Base-by-base conservation (phyloP, 2,329 filamentous ascomycete species). In the Scorias spongiosa region DNA sequence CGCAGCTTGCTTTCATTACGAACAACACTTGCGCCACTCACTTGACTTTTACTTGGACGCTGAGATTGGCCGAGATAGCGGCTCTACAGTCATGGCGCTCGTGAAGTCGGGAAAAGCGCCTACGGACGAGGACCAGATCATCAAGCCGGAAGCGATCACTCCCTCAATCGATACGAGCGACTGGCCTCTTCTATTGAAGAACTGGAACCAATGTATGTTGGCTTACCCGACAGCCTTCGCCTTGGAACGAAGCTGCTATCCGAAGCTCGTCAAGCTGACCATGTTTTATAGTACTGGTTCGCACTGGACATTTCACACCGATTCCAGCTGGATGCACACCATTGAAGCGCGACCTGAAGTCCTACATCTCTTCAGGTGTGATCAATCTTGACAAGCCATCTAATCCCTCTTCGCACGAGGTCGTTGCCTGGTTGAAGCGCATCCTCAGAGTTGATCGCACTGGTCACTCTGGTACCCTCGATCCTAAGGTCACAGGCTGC, bases 301-400 rank as follows among this genome's bases (percentile, higher is more conserved):
- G 89, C 62, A 95, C 88, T 53, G 86, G 85, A 51, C 89, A 98
- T 68, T 98, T 93, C 69, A 96, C 89, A 29, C 91, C 91, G 44
- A 96, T 96, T 57, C 86, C 89, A 54, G 81, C 84, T 64, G 91
- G 91, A 61, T 93, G 84, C 70, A 80, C 84, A 51, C 91, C 91
- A 44, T 71, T 93, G 62, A 88, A 86, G 68, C 84, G 91, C 66
- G 89, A 96, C 65, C 76, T 98, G 61, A 95, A 95, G 74, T 87
- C 84, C 51, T 98, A 96, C 71, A 80, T 98, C 63, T 89, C 84
- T 65, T 93, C 86, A 51, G 91, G 91, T 69, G 89, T 98, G 47
- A 96, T 98, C 69, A 98, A 98, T 71, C 80, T 95, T 56, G 85
- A 93, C 71, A 93, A 93, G 72, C 91, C 89, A 46, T 93, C 88